Conservation (phyloP, 306 rosid genomes). For the Quercus glauca region DNA sequence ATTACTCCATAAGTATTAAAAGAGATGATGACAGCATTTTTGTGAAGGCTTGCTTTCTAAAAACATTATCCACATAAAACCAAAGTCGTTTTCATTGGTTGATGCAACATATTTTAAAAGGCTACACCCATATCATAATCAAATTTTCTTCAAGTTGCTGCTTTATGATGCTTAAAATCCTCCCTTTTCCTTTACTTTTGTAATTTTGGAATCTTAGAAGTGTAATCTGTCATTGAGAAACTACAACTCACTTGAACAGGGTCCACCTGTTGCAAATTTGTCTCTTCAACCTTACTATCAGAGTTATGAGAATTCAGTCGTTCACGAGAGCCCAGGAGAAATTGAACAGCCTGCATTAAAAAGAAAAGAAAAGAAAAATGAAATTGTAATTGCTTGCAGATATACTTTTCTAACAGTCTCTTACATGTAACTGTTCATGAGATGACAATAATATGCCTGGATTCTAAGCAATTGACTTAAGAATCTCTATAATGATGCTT, state of each 20-base stretch:
- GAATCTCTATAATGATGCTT: background rate
- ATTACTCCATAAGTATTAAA: background rate
- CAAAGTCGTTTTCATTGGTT: background rate
- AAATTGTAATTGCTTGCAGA: background rate
- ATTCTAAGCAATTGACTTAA: background rate
- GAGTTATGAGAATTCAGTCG: conserved; percentile 32
- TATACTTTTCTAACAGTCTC: background rate
- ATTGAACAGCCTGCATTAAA: conserved; percentile 71
- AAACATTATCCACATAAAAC: background rate
- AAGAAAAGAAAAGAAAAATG: conserved; percentile 14
- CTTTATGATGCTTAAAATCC: background rate
- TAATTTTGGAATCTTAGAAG: background rate
- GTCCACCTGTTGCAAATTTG: conserved; percentile 50
- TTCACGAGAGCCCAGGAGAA: conserved; percentile 58
- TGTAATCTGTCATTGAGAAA: conserved; percentile 10
- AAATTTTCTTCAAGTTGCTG: background rate
- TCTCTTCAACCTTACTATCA: conserved; percentile 34
- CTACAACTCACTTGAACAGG: conserved; percentile 68
- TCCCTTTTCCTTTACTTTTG: background rate
- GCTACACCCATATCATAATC: background rate
- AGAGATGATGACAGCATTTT: background rate
- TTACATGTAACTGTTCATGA: background rate
- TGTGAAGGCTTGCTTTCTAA: background rate
- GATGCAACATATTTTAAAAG: background rate
- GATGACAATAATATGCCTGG: background rate